Percentiles rank a stretch among this genome's conserved stretches.
phyloP scores from a whole-genome alignment of 768 basidiomycete genomes.

The Kwoniella botswanensis region DNA sequence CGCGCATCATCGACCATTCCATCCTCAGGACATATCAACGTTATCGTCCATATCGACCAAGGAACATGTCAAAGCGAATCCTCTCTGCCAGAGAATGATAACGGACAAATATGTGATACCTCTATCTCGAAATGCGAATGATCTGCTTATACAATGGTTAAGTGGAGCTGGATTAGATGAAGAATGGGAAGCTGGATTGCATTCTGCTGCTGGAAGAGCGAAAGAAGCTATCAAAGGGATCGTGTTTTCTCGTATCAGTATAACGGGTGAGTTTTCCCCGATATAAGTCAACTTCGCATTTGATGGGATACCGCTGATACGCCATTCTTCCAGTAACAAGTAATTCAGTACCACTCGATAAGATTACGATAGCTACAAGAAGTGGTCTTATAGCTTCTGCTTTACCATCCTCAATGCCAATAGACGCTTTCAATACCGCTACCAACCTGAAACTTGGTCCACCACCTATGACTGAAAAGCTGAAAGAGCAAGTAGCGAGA shows the following conservation, averaged over 20 bases:
- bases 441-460: conserved; percentile 85
- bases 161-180: conserved; percentile 78
- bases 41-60: conserved; percentile 80
- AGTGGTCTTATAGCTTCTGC: conserved; percentile 75
- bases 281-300: conserved; percentile 4
- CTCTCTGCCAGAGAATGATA: conserved; percentile 80
- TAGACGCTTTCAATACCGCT: conserved; percentile 71
- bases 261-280: conserved; percentile 70
- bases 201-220: conserved; percentile 81
- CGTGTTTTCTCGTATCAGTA: conserved; percentile 88
- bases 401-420: conserved; percentile 66
- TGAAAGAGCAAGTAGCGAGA: conserved; percentile 79
- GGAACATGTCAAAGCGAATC: conserved; percentile 80
- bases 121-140: conserved; percentile 89
- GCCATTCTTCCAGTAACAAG: conserved; percentile 28
- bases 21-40: conserved; percentile 73
- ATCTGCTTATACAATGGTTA: conserved; percentile 91
- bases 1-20: conserved; percentile 68
- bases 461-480: conserved; percentile 75
- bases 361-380: conserved; percentile 41
- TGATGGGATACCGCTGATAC: not conserved
- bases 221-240: conserved; percentile 89
- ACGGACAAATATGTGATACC: conserved; percentile 83
- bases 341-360: conserved; percentile 39
- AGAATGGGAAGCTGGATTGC: conserved; percentile 78